Evolutionary conservation across 2,329 filamentous ascomycete species (phyloP), one percentile per base, ranked within the genome.

Genomic region (Aureobasidium sp.): DNA sequence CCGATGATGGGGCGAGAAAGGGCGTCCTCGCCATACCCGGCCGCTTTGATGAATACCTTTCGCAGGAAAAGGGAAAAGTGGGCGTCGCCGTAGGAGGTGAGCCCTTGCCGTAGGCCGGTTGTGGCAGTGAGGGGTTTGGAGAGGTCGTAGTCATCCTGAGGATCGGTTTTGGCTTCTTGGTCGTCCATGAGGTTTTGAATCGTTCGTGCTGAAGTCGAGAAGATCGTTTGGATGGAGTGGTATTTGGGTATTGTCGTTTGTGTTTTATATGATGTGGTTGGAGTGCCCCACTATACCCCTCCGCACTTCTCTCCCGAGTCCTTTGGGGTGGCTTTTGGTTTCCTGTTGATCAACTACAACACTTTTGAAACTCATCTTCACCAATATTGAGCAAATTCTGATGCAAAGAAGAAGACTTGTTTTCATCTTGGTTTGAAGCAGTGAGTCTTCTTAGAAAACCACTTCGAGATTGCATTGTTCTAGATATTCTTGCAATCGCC

Each of bases 31-130:
- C 82, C 84, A 70, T 89, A 90, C 0, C 87, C 87, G 1, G 89
- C 77, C 0, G 87, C 86, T 71, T 90, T 90, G 75, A 90, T 89
- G 71, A 90, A 90, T 25, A 85, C 86, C 67, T 90, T 90, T 35
- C 87, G 81, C 0, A 90, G 78, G 67, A 90, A 90, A 1, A 90
- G 78, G 0, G 85, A 87, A 74, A 90, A 90, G 71, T 89, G 87
- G 7, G 85, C 77, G 65, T 90, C 87, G 46, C 87, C 87, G 65
- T 90, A 90, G 0, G 82, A 83, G 2, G 86, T 80, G 1, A 89
- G 78, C 1, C 83, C 84, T 65, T 84, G 83, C 8, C 84, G 80
- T 31, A 89, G 75, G 7, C 86, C 86, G 11, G 0, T 75, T 70
- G 47, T 71, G 64, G 33, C 77, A 73, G 25, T 73, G 67, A 57